Conservation (phyloP, 768 basidiomycete species). For the Pulveroboletus sp. region DNA sequence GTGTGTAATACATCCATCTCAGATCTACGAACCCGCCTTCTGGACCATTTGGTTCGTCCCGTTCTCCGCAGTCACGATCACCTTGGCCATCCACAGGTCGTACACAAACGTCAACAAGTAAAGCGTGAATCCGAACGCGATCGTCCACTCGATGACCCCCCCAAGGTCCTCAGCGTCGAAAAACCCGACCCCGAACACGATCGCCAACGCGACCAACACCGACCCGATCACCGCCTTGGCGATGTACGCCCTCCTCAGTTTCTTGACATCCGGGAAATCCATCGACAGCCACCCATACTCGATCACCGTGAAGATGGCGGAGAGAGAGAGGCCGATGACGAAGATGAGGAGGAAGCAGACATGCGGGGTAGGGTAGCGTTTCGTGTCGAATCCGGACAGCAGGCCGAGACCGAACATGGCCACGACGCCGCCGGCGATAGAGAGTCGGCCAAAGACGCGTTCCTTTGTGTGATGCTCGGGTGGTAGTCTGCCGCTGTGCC, state of each 20-base stretch:
- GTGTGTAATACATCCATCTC: not conserved
- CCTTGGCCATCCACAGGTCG: conserved; percentile 60
- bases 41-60: conserved; percentile 3
- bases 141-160: conserved; percentile 72
- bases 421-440: conserved; percentile 56
- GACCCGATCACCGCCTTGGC: conserved; percentile 58
- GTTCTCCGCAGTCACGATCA: not conserved
- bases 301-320: conserved; percentile 67
- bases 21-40: not conserved
- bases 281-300: conserved; percentile 69
- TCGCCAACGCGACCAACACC: conserved; percentile 54
- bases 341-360: conserved; percentile 65
- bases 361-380: conserved; percentile 48
- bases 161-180: conserved; percentile 45
- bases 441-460: conserved; percentile 48
- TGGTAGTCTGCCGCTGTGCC: conserved; percentile 65
- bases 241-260: conserved; percentile 52
- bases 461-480: conserved; percentile 58
- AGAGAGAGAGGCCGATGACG: conserved; percentile 65
- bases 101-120: conserved; percentile 70
- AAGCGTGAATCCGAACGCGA: conserved; percentile 68
- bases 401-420: conserved; percentile 65
- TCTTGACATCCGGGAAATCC: conserved; percentile 43
- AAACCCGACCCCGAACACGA: conserved; percentile 57
- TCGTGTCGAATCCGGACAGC: conserved; percentile 69